These are phyloP conservation scores for Cystofilobasidium macerans DNA, from an alignment of 768 basidiomycete species.

Conservation along the genomic window DNA sequence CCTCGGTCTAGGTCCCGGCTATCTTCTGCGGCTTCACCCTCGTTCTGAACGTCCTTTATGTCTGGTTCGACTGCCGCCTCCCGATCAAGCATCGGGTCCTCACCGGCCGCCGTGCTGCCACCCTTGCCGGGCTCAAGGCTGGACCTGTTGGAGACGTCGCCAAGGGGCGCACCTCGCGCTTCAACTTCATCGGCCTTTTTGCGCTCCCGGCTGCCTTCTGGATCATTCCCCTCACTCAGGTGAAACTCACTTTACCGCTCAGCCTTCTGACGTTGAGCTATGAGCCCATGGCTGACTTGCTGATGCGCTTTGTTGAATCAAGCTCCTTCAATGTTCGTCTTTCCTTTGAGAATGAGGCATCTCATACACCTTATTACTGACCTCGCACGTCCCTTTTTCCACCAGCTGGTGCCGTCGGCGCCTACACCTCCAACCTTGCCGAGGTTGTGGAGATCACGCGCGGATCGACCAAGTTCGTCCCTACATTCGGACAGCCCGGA, in stretches of 20 bases:
- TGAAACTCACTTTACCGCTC: too few relatives aligned
- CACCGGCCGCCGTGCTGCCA: conserved; percentile 20
- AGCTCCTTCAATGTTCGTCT: conserved; percentile 30
- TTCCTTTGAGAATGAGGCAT: background rate
- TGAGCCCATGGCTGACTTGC: too few relatives aligned
- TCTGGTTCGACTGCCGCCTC: conserved; percentile 31
- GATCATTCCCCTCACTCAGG: conserved; percentile 26
- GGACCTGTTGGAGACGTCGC: background rate
- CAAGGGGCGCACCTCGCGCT: background rate
- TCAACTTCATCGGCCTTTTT: conserved; percentile 11
- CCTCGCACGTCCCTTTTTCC: background rate
- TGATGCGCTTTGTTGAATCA: too few relatives aligned
- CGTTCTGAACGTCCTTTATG: conserved; percentile 31
- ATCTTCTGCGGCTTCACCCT: conserved; percentile 32
- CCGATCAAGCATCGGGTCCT: conserved; percentile 27
- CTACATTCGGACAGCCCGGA: too few relatives aligned
- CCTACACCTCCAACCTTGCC: conserved; percentile 36
- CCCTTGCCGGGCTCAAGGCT: background rate
- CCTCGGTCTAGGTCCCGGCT: conserved; percentile 29
- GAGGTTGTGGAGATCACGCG: conserved; percentile 27
- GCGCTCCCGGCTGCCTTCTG: conserved; percentile 27
- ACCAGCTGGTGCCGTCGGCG: conserved; percentile 29
- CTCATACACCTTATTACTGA: background rate
- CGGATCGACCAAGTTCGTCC: background rate
- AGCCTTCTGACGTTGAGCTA: too few relatives aligned